Evolutionary conservation across 768 basidiomycete genomes (phyloP).

Genomic region (Leucocoprinus birnbaumii): DNA sequence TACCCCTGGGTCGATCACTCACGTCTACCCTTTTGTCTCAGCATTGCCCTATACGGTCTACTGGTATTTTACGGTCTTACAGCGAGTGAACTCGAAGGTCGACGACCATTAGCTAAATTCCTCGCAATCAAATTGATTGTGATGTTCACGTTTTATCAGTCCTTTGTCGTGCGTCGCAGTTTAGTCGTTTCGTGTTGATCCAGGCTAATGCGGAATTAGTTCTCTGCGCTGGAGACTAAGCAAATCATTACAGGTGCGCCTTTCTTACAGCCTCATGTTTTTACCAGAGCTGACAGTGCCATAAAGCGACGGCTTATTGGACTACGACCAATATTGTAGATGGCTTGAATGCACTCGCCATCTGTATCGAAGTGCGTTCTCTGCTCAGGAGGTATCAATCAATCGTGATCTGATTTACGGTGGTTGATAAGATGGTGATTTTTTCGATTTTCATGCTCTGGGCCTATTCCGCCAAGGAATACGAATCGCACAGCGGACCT

Average conservation of each 20-base stretch:
- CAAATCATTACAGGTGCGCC: slow-evolving; percentile 60
- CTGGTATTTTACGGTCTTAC: slow-evolving; percentile 81
- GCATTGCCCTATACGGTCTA: slow-evolving; percentile 84
- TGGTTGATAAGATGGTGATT: slow-evolving; percentile 80
- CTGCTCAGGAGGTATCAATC: background rate
- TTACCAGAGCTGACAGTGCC: slow-evolving; percentile 4
- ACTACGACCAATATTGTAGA: slow-evolving; percentile 81
- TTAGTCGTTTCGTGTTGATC: background rate
- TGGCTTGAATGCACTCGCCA: slow-evolving; percentile 78
- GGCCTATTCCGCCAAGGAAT: slow-evolving; percentile 77
- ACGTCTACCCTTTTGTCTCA: slow-evolving; percentile 21
- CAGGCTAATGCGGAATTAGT: slow-evolving; percentile 33
- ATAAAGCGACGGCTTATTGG: slow-evolving; percentile 74
- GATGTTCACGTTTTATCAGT: slow-evolving; percentile 88
- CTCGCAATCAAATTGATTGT: slow-evolving; percentile 84
- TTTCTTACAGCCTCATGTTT: background rate
- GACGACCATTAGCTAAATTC: slow-evolving; percentile 82
- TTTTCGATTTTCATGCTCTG: slow-evolving; percentile 79
- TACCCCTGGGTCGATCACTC: background rate
- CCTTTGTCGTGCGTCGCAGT: slow-evolving; percentile 54
- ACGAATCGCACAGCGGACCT: slow-evolving; percentile 37
- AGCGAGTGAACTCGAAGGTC: slow-evolving; percentile 72
- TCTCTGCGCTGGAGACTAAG: slow-evolving; percentile 58
- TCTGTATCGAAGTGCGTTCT: slow-evolving; percentile 71
- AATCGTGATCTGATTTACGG: too few relatives aligned